Conservation (phyloP, 2,329 filamentous ascomycete species). For the Chaetomium strumarium region DNA sequence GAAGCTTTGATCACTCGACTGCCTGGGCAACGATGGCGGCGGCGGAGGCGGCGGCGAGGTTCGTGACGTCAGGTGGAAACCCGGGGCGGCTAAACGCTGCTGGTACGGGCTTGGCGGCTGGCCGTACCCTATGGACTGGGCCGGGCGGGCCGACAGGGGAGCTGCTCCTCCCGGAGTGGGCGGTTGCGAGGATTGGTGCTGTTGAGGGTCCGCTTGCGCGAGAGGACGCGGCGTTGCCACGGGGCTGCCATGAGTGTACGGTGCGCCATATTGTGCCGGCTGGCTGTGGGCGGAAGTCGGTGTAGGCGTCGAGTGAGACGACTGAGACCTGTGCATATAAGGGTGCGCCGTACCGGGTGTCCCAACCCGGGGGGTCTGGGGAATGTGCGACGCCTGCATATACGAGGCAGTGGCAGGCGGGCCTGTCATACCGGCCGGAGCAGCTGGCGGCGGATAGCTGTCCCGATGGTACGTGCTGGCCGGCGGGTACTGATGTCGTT, state of each 20-base stretch:
- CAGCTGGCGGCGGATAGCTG: conserved; percentile 38
- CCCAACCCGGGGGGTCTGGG: conserved; percentile 46
- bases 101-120: conserved; percentile 58
- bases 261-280: conserved; percentile 42
- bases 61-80: conserved; percentile 32
- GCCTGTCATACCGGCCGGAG: conserved; percentile 29
- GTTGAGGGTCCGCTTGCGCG: conserved; percentile 38
- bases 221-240: conserved; percentile 40
- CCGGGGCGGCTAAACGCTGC: conserved; percentile 38
- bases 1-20: conserved; percentile 37
- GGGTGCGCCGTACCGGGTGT: conserved; percentile 36
- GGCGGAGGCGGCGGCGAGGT: conserved; percentile 33
- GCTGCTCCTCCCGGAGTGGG: conserved; percentile 48
- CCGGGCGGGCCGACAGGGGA: conserved; percentile 34
- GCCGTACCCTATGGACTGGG: conserved; percentile 30
- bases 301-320: conserved; percentile 53
- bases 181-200: conserved; percentile 50
- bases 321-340: conserved; percentile 46
- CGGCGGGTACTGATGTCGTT: conserved; percentile 48
- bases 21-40: conserved; percentile 37
- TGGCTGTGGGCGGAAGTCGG: conserved; percentile 59
- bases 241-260: conserved; percentile 50
- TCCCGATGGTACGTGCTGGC: conserved; percentile 40
- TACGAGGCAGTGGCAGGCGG: conserved; percentile 34
- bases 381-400: conserved; percentile 37